Evolutionary conservation across 2,329 filamentous ascomycete species (phyloP), one percentile per base, ranked within the genome.

Genomic region (Ampelomyces quisqualis): DNA sequence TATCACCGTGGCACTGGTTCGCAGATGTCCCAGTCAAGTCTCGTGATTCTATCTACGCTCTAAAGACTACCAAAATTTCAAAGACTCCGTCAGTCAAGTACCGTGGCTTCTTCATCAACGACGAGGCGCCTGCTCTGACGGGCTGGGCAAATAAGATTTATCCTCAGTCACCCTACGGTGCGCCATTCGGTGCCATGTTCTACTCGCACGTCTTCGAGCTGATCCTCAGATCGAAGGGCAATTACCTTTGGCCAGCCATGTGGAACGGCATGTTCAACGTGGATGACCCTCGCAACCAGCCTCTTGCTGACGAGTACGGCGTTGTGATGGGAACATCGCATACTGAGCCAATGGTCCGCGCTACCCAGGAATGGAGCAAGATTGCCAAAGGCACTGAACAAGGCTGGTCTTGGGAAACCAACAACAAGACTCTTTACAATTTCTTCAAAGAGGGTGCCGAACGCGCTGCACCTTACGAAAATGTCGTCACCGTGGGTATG

Each of bases 221-320:
- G 1, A 69, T 88, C 1, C 77, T 89, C 5, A 77, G 86, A 5
- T 73, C 86, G 19, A 77, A 80, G 24, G 85, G 85, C 11, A 89
- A 89, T 64, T 88, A 88, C 56, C 71, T 89, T 34, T 89, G 86
- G 85, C 86, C 85, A 0, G 78, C 84, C 1, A 73, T 80, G 60
- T 89, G 85, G 86, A 78, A 76, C 5, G 78, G 76, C 49, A 86
- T 87, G 75, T 86, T 88, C 57, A 80, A 82, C 57, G 77, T 86
- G 1, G 86, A 89, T 46, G 85, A 89, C 57, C 73, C 78, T 2
- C 73, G 76, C 20, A 88, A 82, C 52, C 82, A 86, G 58, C 79
- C 81, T 0, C 74, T 86, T 4, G 82, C 85, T 0, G 82, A 89
- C 53, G 83, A 83, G n/a, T 88, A 81, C 59, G 85, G 82, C 27